Conservation (phyloP, 768 basidiomycete species). For the Boletus rex-veris region DNA sequence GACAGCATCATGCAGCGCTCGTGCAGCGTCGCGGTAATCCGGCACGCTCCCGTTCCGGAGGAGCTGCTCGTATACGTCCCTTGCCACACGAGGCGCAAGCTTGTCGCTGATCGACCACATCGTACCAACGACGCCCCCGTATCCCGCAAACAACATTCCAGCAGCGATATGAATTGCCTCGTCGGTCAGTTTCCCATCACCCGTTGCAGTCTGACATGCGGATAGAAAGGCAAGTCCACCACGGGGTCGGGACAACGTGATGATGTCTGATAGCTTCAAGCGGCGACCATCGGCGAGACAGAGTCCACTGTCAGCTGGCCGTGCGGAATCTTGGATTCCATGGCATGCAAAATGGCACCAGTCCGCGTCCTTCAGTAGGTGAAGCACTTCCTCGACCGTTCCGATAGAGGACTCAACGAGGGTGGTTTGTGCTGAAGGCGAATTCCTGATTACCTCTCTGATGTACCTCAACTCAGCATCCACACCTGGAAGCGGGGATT, state of each 20-base stretch:
- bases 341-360: constrained; percentile 5
- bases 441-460: neutral
- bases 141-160: constrained; percentile 34
- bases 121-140: constrained; percentile 7
- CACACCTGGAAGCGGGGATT: constrained; percentile 8
- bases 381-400: constrained; percentile 14
- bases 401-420: neutral
- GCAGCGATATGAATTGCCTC: neutral
- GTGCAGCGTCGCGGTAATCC: neutral
- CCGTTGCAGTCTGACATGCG: constrained; percentile 3
- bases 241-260: neutral
- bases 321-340: neutral
- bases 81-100: constrained; percentile 34
- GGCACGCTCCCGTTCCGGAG: constrained; percentile 3
- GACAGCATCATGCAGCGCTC: neutral
- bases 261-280: neutral
- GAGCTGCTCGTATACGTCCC: neutral
- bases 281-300: neutral
- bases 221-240: constrained; percentile 3
- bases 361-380: neutral
- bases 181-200: neutral
- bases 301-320: neutral
- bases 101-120: constrained; percentile 2
- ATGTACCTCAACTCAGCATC: constrained; percentile 24
- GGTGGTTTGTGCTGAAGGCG: neutral